Conservation (phyloP, 352 stramenopile genomes). For the Globisporangium alternatum region DNA sequence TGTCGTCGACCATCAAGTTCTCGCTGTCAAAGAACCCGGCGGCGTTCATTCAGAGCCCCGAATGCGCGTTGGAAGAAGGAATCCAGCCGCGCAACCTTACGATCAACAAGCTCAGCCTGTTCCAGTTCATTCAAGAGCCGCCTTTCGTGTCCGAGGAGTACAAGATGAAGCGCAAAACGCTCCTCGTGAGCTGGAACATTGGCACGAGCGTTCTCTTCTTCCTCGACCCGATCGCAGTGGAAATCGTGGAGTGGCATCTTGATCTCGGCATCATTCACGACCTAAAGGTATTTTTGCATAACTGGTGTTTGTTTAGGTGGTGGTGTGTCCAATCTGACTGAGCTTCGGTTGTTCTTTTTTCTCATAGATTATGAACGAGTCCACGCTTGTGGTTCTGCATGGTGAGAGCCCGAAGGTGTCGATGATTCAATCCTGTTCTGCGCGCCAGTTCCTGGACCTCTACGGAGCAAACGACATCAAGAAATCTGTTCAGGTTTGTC, state of each 20-base stretch:
- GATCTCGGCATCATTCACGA: slow-evolving; percentile 85
- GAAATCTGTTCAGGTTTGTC: slow-evolving; percentile 61
- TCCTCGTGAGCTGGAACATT: slow-evolving; percentile 81
- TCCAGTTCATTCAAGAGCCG: slow-evolving; percentile 68
- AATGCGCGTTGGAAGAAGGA: slow-evolving; percentile 52
- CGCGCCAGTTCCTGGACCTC: slow-evolving; percentile 69
- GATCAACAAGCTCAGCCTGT: slow-evolving; percentile 76
- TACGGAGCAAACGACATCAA: slow-evolving; percentile 59
- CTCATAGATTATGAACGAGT: slow-evolving; percentile 65
- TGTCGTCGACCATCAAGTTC: slow-evolving; percentile 85
- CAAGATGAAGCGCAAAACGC: slow-evolving; percentile 34
- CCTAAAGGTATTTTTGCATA: slow-evolving; percentile 49
- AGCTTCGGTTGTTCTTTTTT: neutral
- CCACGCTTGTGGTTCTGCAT: slow-evolving; percentile 65
- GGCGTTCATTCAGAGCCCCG: slow-evolving; percentile 53
- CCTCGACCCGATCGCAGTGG: slow-evolving; percentile 72
- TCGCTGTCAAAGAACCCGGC: slow-evolving; percentile 64
- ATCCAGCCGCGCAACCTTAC: slow-evolving; percentile 73
- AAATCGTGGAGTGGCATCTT: slow-evolving; percentile 87
- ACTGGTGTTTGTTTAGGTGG: no score
- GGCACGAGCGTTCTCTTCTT: slow-evolving; percentile 83
- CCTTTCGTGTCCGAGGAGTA: slow-evolving; percentile 42
- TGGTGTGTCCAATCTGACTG: neutral
- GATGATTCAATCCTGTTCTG: slow-evolving; percentile 66
- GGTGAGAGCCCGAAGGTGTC: slow-evolving; percentile 75